Percentiles rank a stretch among this genome's conserved stretches.
Evolutionary conservation across 2,329 filamentous ascomycete genomes (phyloP).

Genomic region (Rutstroemia sp.): DNA sequence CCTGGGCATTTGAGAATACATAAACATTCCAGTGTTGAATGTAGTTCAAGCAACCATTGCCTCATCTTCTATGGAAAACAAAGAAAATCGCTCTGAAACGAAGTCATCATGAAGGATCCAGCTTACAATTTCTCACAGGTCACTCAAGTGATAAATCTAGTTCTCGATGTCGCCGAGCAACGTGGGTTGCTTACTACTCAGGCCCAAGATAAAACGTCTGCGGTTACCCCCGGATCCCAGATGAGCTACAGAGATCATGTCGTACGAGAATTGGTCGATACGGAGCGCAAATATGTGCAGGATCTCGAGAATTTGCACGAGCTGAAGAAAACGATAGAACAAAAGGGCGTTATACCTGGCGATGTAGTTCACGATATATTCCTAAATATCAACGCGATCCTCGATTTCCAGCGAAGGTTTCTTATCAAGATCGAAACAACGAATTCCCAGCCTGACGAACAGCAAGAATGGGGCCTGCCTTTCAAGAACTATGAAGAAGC

Average conservation of each 20-base stretch:
- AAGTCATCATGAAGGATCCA: not conserved
- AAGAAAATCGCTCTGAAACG: not conserved
- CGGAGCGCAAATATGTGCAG: conserved; percentile 95
- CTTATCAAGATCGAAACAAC: conserved; percentile 94
- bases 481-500: conserved; percentile 79
- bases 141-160: conserved; percentile 83
- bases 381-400: conserved; percentile 86
- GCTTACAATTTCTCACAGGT: conserved; percentile 45
- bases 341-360: conserved; percentile 79
- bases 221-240: conserved; percentile 46
- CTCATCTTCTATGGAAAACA: not conserved
- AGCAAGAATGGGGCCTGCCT: conserved; percentile 91
- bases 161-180: conserved; percentile 78
- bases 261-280: conserved; percentile 84
- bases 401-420: conserved; percentile 93
- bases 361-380: conserved; percentile 93
- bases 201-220: conserved; percentile 43
- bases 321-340: conserved; percentile 82
- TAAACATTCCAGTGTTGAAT: not conserved
- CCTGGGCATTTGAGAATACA: not conserved
- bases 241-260: conserved; percentile 78
- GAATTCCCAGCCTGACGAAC: conserved; percentile 67
- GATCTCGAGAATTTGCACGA: conserved; percentile 91
- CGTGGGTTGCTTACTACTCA: conserved; percentile 59
- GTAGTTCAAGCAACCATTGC: not conserved